Conservation (phyloP, 495 filamentous ascomycete genomes). For the Xylaria nigripes region DNA sequence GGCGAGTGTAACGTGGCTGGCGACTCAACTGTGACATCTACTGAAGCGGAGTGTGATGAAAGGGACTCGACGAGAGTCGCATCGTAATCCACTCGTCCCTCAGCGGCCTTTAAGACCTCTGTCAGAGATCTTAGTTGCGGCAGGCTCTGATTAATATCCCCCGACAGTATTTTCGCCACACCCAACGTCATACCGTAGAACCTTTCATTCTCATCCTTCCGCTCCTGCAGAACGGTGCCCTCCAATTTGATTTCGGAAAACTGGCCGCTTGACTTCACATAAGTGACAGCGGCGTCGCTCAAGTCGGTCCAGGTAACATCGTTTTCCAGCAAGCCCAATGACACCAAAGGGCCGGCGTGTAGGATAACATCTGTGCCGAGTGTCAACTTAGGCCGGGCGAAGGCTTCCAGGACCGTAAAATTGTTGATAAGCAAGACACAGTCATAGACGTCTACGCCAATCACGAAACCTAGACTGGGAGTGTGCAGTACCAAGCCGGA, state of each 20-base stretch:
- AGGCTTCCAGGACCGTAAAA: slow-evolving; percentile 66
- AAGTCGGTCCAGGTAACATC: slow-evolving; percentile 56
- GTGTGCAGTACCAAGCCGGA: slow-evolving; percentile 85
- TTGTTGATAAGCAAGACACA: slow-evolving; percentile 88
- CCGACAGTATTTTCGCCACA: slow-evolving; percentile 73
- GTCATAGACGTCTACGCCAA: slow-evolving; percentile 89
- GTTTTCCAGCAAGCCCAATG: slow-evolving; percentile 63
- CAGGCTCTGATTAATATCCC: slow-evolving; percentile 64
- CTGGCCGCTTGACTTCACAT: slow-evolving; percentile 79
- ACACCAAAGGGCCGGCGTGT: slow-evolving; percentile 69
- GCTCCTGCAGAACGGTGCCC: slow-evolving; percentile 76
- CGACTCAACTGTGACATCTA: slow-evolving; percentile 57
- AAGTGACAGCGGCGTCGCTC: slow-evolving; percentile 67
- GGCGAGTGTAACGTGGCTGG: slow-evolving; percentile 19
- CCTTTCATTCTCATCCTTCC: slow-evolving; percentile 79
- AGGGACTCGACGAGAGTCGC: slow-evolving; percentile 41
- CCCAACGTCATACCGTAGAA: slow-evolving; percentile 70
- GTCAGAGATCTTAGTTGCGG: slow-evolving; percentile 57
- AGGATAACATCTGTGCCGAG: slow-evolving; percentile 72
- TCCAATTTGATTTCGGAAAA: slow-evolving; percentile 76
- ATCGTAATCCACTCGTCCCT: slow-evolving; percentile 70
- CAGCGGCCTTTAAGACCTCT: slow-evolving; percentile 76
- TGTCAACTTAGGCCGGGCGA: slow-evolving; percentile 67
- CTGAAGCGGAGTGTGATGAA: slow-evolving; percentile 56
- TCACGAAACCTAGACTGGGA: slow-evolving; percentile 74